Conservation (phyloP, 139 green algal species). For the Closterium sp. region DNA sequence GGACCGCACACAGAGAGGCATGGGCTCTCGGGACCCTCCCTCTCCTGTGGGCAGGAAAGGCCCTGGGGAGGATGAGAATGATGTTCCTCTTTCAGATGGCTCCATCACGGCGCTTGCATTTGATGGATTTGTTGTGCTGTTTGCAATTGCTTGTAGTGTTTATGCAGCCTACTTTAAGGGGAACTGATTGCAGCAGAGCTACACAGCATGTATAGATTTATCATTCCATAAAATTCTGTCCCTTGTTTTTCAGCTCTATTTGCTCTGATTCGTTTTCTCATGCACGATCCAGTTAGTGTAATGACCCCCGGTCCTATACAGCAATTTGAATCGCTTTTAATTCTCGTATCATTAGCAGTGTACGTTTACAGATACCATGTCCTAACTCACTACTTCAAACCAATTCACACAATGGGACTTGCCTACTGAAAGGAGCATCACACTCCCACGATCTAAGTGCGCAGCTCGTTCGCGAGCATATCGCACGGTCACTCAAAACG, state of each 20-base stretch:
- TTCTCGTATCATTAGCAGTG: too few species aligned
- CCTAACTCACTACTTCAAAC: too few species aligned
- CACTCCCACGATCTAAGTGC: not conserved
- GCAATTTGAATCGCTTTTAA: too few species aligned
- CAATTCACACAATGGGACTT: too few species aligned
- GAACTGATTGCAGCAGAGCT: not conserved
- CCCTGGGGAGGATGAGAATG: conserved; percentile 16
- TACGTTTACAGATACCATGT: too few species aligned
- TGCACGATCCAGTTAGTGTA: too few species aligned
- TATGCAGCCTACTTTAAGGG: conserved; percentile 24
- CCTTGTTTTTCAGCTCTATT: too few species aligned
- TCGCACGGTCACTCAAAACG: not conserved
- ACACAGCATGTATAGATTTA: too few species aligned
- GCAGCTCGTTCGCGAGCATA: not conserved
- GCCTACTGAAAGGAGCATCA: too few species aligned
- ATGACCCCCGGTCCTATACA: too few species aligned
- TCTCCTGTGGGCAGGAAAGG: not conserved
- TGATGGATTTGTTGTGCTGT: conserved; percentile 18
- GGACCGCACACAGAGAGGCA: not conserved
- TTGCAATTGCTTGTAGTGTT: conserved; percentile 23
- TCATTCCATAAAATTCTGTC: too few species aligned
- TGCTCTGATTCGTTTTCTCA: too few species aligned
- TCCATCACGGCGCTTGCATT: conserved; percentile 34
- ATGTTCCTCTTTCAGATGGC: conserved; percentile 20
- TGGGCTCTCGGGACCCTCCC: not conserved